Conservation (phyloP, 2,329 filamentous ascomycete species). For the Botryotinia globosa region DNA sequence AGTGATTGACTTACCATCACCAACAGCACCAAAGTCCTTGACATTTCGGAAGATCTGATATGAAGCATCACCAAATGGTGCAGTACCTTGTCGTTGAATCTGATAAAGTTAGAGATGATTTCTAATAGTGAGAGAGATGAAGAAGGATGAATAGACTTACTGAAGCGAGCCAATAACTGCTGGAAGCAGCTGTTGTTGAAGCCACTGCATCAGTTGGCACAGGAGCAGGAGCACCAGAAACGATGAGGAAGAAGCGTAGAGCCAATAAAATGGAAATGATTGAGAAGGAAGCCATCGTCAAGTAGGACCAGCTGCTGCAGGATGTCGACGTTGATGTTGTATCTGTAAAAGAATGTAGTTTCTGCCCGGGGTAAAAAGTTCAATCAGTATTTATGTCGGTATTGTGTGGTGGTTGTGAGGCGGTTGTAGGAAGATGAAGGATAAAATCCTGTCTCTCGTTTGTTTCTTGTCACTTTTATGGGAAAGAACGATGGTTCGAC, state of each 20-base stretch:
- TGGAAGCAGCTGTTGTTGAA: slow-evolving; percentile 21
- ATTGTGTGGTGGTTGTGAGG: slow-evolving; percentile 7
- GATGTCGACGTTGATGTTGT: slow-evolving; percentile 25
- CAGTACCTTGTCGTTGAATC: slow-evolving; percentile 37
- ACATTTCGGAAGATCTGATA: slow-evolving; percentile 79
- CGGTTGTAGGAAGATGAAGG: background rate
- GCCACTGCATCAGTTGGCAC: slow-evolving; percentile 24
- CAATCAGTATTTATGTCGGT: slow-evolving; percentile 26
- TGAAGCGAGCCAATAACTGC: slow-evolving; percentile 35
- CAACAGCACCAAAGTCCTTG: slow-evolving; percentile 69
- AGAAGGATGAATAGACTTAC: slow-evolving; percentile 2
- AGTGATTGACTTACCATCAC: slow-evolving; percentile 54
- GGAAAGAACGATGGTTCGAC: slow-evolving; percentile 11
- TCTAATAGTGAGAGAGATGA: background rate
- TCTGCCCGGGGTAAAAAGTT: slow-evolving; percentile 23
- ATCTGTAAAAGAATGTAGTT: slow-evolving; percentile 33
- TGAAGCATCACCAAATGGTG: slow-evolving; percentile 42
- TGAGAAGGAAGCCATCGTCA: slow-evolving; percentile 37
- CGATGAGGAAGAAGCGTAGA: slow-evolving; percentile 33
- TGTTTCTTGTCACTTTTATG: slow-evolving; percentile 5
- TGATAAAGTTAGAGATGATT: background rate
- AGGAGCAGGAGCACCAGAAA: slow-evolving; percentile 31
- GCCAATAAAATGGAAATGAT: slow-evolving; percentile 34
- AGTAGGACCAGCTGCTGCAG: slow-evolving; percentile 38
- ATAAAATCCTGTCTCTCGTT: background rate